phyloP scores from a whole-genome alignment of 1,284 basidiomycete genomes.

The Cutaneotrichosporon daszewskae region DNA sequence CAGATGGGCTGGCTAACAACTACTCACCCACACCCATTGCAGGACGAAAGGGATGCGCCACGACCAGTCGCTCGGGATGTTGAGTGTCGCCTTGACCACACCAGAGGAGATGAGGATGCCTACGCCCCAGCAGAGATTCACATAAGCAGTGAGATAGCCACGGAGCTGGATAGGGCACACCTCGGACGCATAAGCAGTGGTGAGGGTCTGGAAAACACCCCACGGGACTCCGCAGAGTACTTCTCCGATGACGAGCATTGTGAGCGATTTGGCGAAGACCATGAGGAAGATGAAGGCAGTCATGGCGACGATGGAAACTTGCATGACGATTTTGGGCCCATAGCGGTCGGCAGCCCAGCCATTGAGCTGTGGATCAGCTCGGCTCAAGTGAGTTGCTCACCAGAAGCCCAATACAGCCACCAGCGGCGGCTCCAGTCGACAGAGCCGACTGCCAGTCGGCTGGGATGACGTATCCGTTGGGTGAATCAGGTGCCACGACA shows the following conservation, averaged over 20 bases:
- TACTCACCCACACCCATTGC: constrained; percentile 41
- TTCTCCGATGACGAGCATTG: constrained; percentile 23
- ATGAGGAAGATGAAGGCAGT: constrained; percentile 35
- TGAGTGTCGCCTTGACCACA: constrained; percentile 44
- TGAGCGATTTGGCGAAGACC: constrained; percentile 30
- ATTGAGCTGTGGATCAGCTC: no score
- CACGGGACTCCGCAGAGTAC: constrained; percentile 26
- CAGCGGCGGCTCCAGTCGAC: constrained; percentile 14
- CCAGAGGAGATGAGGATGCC: constrained; percentile 44
- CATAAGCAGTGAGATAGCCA: constrained; percentile 39
- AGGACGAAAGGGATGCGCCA: constrained; percentile 30
- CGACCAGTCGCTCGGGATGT: constrained; percentile 30
- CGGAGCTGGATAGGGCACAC: constrained; percentile 48
- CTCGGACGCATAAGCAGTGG: constrained; percentile 45
- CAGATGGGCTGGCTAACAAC: constrained; percentile 37
- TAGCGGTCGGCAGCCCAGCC: constrained; percentile 20
- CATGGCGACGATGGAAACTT: constrained; percentile 33
- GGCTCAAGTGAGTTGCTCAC: no score
- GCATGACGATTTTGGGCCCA: constrained; percentile 23
- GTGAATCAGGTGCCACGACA: neutral
- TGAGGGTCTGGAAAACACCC: constrained; percentile 23
- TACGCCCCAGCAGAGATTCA: constrained; percentile 45
- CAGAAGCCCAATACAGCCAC: constrained; percentile 13
- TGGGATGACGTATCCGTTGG: constrained; percentile 7
- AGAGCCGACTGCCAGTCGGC: constrained; percentile 23